Base-by-base conservation (phyloP, 805 yeast genomes). In the Yarrowia sp. region DNA sequence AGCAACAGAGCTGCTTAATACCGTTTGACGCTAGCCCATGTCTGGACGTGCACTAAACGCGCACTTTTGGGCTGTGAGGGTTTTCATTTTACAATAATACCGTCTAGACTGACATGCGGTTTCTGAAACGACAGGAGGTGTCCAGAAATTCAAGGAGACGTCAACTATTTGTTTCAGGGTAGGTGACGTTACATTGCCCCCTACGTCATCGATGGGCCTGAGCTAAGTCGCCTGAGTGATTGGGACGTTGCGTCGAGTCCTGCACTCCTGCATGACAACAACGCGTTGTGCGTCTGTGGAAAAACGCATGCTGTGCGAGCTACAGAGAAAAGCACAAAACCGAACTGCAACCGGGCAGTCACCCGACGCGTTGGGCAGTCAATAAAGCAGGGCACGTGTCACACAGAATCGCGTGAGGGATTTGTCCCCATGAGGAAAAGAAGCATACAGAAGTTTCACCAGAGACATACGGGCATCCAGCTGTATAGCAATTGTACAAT, bases 241-340 rank as follows among this genome's bases (percentile, higher is more conserved):
- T 44, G 48, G 48, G 33, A 28, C 48, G 36, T 31, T 45, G 36
- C 35, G 28, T 22, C 28, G 33, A 10, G 8, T 28, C 32, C 36
- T 45, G 51, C 51, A 45, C 53, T 48, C 53, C 53, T 48, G 53
- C 53, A 48, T 48, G 39, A 17, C 53, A 44, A 44, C 48, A 48
- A 48, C 53, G 51, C 51, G 51, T 45, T 15, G 22, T 17, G 8
- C 7, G 28, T 32, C 18, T 7, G 17, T 28, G 50, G 50, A 44
- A 44, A 33, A 32, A 31, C 22, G 47, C 13, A 43, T 22, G 28
- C 28, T 22, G 28, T 22, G 28, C 28, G 28, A 22, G 28, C 28
- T 22, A 22, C 28, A 22, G 28, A 5, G 15, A 14, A 43, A 28
- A 28, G 35, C 8, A 33, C 14, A 45, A 45, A 45, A 45, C 38